phyloP scores from a whole-genome alignment of 306 rosid genomes.

The Quercus alba region DNA sequence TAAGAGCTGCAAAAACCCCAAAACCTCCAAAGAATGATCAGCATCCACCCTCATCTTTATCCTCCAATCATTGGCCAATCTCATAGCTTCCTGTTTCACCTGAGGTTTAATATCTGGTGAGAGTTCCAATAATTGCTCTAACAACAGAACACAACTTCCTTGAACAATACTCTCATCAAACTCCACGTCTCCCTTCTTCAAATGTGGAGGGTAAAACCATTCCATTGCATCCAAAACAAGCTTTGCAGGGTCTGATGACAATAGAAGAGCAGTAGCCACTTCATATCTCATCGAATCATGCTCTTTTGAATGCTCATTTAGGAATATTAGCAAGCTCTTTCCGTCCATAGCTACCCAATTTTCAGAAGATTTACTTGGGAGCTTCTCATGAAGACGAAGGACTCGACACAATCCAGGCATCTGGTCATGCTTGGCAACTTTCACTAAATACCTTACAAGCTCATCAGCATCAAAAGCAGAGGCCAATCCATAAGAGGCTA shows the following conservation, averaged over 20 bases:
- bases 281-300: conserved; percentile 18
- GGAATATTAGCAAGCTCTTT: conserved; percentile 20
- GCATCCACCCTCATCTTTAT: conserved; percentile 15
- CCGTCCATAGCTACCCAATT: conserved; percentile 4
- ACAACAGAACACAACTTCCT: conserved; percentile 35
- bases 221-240: conserved; percentile 40
- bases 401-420: conserved; percentile 16
- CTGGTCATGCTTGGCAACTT: conserved; percentile 28
- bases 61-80: conserved; percentile 42
- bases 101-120: conserved; percentile 37
- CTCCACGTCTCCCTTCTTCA: conserved; percentile 2
- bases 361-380: too few species aligned
- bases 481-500: conserved; percentile 32
- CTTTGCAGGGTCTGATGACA: conserved; percentile 33
- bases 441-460: conserved; percentile 2
- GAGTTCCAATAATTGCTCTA: conserved; percentile 29
- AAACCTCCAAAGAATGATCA: conserved; percentile 11
- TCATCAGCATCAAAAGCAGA: conserved; percentile 31
- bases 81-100: conserved; percentile 35
- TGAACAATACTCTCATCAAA: conserved; percentile 23
- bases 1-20: conserved; percentile 41
- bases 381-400: too few species aligned
- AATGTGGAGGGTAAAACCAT: conserved; percentile 31
- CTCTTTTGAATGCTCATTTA: conserved; percentile 23
- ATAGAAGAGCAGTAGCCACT: conserved; percentile 19